These are phyloP conservation scores for Capronia americana DNA, from an alignment of 2,329 filamentous ascomycete genomes.

Conservation along the genomic window DNA sequence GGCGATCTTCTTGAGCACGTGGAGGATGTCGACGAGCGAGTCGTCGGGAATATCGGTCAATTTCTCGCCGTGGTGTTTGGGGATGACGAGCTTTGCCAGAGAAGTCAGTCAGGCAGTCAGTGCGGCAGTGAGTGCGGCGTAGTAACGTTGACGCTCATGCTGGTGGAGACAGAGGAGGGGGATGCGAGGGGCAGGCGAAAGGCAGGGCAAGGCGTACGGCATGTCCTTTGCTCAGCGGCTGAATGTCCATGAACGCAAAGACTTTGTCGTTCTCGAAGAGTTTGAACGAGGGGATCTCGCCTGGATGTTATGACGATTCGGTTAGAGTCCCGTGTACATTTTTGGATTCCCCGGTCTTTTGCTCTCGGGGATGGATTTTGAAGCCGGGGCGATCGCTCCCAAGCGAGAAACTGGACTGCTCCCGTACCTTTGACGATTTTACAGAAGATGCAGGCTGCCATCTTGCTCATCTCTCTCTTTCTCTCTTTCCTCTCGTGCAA, in stretches of 20 bases:
- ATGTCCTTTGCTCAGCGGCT: conserved; percentile 85
- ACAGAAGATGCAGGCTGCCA: conserved; percentile 88
- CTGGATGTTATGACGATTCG: conserved; percentile 53
- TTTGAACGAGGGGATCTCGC: conserved; percentile 96
- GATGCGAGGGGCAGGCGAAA: too few species aligned
- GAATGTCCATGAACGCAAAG: conserved; percentile 94
- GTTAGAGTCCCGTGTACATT: not conserved
- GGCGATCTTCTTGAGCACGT: conserved; percentile 86
- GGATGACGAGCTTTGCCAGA: conserved; percentile 79
- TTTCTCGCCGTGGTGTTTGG: conserved; percentile 92
- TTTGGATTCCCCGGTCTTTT: not conserved
- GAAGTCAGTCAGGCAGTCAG: not conserved
- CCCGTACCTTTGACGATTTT: conserved; percentile 88
- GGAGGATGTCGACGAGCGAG: conserved; percentile 79
- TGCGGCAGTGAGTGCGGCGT: not conserved
- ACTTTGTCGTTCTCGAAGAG: conserved; percentile 94
- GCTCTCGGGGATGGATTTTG: too few species aligned
- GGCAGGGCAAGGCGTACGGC: conserved; percentile 63
- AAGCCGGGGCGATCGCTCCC: not conserved
- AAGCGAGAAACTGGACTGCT: not conserved
- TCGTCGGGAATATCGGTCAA: conserved; percentile 93
- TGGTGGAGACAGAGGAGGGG: not conserved
- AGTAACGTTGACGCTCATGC: conserved; percentile 12
- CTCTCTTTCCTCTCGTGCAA: conserved; percentile 4
- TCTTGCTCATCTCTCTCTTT: conserved; percentile 30